Base-by-base conservation (phyloP, 305 asterid genomes). In the Fraxinus baroniana region DNA sequence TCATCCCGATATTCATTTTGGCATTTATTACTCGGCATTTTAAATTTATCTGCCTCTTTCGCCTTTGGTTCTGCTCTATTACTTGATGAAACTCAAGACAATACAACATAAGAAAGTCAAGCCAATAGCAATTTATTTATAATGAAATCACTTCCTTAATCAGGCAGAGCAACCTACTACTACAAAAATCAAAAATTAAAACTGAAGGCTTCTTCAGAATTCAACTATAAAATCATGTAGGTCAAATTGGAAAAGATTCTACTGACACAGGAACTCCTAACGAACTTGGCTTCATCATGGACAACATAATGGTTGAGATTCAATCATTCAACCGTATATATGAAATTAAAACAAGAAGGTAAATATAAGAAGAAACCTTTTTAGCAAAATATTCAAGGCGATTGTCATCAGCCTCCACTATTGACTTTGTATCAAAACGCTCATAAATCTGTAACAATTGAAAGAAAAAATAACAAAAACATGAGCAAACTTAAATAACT, bases 371-470 rank as follows among this genome's bases (percentile, higher is more conserved):
- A 82, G 86, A 64, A 35, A 95, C 99, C 98, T 95, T 92, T 77
- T 91, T 89, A 75, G 92, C 85, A 57, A 95, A 95, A 86, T 92
- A 93, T 66, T 91, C 90, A 78, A 95, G 90, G 79, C 99, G 97
- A 44, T 89, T 92, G 86, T 91, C 93, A 84, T 93, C 97, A 84
- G 89, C 97, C 80, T 88, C 97, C 64, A 80, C 89, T 80, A 90
- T 87, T 37, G 95, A 91, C 49, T 90, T 86, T 62, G 85, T 83
- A 77, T 94, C 93, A 87, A 92, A 89, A 62, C 97, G 97, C 88
- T 92, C 94, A 80, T 89, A 93, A 81, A 93, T 89, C 99, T 95
- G 93, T 81, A 84, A 84, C 22, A 39, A 70, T 22, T 46, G 80
- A 66, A 80, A n/a, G 71, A 32, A 73, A 73, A 78, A 73, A 77